Evolutionary conservation across 805 yeast species (phyloP).

Genomic region (Hanseniaspora pseudoguilliermondii): DNA sequence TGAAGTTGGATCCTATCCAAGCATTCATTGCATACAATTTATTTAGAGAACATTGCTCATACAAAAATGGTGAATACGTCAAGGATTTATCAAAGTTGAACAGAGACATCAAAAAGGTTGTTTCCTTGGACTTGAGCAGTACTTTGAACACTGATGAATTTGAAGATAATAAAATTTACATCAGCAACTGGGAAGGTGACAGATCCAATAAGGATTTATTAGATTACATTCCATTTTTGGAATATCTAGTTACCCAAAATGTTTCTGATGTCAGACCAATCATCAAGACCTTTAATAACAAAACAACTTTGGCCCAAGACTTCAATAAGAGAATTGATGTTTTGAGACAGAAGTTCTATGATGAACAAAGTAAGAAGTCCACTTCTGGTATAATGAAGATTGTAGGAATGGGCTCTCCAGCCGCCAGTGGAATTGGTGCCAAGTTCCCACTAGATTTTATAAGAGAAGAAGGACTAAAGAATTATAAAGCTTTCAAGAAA

Average conservation of each 20-base stretch:
- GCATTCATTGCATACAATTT: constrained; percentile 78
- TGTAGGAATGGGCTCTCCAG: constrained; percentile 39
- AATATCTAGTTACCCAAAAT: constrained; percentile 79
- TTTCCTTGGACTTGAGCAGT: constrained; percentile 66
- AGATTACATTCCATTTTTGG: constrained; percentile 79
- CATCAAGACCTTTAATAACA: constrained; percentile 57
- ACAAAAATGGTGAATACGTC: constrained; percentile 75
- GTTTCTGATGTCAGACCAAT: constrained; percentile 84
- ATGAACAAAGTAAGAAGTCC: constrained; percentile 36
- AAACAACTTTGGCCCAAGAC: constrained; percentile 58
- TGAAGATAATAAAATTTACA: constrained; percentile 84
- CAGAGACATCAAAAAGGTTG: constrained; percentile 73
- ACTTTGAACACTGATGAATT: constrained; percentile 7
- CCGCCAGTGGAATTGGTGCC: constrained; percentile 31
- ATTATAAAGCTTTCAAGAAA: constrained; percentile 70
- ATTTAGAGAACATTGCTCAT: constrained; percentile 76
- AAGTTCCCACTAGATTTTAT: constrained; percentile 68
- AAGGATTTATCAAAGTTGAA: constrained; percentile 84
- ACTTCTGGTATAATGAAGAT: constrained; percentile 45
- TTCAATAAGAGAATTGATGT: constrained; percentile 64
- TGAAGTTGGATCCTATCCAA: constrained; percentile 85
- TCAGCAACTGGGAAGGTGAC: constrained; percentile 76
- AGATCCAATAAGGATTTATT: constrained; percentile 63
- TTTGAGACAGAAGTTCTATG: constrained; percentile 59
- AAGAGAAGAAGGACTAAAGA: constrained; percentile 85